phyloP scores from a whole-genome alignment of 345 rosid species.

The Murraya koenigii region DNA sequence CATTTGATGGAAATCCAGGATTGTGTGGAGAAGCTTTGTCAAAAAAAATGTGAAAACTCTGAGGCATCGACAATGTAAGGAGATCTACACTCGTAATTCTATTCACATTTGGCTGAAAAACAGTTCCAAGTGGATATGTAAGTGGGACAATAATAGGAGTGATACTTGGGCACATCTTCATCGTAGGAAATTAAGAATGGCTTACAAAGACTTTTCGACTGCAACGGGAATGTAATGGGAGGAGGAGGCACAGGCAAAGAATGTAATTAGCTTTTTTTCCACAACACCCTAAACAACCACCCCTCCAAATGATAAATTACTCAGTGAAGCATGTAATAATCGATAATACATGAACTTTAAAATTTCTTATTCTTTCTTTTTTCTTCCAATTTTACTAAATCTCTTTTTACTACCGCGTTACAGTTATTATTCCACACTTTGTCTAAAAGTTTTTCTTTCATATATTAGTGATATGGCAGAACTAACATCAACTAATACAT shows the following conservation, averaged over 20 bases:
- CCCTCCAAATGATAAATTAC: no score
- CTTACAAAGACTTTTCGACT: not conserved
- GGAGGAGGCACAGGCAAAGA: not conserved
- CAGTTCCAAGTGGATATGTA: constrained; percentile 11
- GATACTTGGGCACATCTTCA: constrained; percentile 7
- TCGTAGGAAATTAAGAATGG: constrained; percentile 2
- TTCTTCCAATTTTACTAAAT: no score
- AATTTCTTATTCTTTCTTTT: no score
- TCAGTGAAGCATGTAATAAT: no score
- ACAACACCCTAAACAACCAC: no score
- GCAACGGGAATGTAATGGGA: not conserved
- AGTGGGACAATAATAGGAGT: constrained; percentile 9
- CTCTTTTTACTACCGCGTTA: no score
- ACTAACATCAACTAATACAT: no score
- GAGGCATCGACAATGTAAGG: not conserved
- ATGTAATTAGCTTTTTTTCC: not conserved
- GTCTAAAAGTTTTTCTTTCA: no score
- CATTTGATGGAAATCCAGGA: not conserved
- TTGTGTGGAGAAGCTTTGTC: not conserved
- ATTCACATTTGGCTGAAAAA: not conserved
- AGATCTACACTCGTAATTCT: not conserved
- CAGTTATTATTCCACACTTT: no score
- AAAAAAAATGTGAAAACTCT: not conserved
- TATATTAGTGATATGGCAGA: no score
- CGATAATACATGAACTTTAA: no score